Conservation (phyloP, 805 yeast species). For the Priceomyces haplophilus region DNA sequence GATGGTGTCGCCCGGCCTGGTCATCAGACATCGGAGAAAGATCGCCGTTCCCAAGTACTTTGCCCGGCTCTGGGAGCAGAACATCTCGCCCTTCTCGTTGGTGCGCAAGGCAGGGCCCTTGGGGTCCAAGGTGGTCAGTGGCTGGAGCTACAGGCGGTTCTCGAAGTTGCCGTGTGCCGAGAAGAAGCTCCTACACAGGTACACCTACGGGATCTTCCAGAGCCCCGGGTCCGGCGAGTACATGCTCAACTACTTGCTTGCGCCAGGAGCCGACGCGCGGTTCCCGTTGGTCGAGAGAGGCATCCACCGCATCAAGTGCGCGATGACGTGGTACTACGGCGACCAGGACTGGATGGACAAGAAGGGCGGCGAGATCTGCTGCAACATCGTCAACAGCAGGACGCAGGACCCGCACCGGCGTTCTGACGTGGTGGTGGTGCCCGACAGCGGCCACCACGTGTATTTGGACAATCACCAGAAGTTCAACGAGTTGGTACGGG, state of each 20-base stretch:
- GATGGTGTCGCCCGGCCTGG: slow-evolving; percentile 91
- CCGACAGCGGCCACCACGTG: slow-evolving; percentile 73
- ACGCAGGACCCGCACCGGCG: slow-evolving; percentile 15
- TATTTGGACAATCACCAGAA: slow-evolving; percentile 60
- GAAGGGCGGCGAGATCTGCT: slow-evolving; percentile 44
- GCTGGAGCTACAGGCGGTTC: slow-evolving; percentile 86
- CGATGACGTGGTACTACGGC: slow-evolving; percentile 84
- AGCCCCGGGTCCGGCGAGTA: slow-evolving; percentile 92
- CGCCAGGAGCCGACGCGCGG: slow-evolving; percentile 90
- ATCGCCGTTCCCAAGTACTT: slow-evolving; percentile 73
- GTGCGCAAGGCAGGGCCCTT: slow-evolving; percentile 76
- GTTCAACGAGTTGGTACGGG: slow-evolving; percentile 50
- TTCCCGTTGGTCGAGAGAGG: slow-evolving; percentile 58
- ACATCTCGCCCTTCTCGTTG: slow-evolving; percentile 79
- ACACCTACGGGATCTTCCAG: slow-evolving; percentile 80
- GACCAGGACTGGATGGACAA: slow-evolving; percentile 64
- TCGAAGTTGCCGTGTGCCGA: slow-evolving; percentile 50
- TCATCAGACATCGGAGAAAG: slow-evolving; percentile 46
- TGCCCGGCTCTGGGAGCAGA: slow-evolving; percentile 76
- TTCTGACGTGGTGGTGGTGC: slow-evolving; percentile 37
- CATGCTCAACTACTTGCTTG: slow-evolving; percentile 74
- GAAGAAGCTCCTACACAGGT: slow-evolving; percentile 60
- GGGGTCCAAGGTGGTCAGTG: slow-evolving; percentile 83
- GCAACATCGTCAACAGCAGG: slow-evolving; percentile 27
- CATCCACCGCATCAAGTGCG: slow-evolving; percentile 51